phyloP scores from a whole-genome alignment of 805 yeast genomes.

The Teunomyces pallodes region DNA sequence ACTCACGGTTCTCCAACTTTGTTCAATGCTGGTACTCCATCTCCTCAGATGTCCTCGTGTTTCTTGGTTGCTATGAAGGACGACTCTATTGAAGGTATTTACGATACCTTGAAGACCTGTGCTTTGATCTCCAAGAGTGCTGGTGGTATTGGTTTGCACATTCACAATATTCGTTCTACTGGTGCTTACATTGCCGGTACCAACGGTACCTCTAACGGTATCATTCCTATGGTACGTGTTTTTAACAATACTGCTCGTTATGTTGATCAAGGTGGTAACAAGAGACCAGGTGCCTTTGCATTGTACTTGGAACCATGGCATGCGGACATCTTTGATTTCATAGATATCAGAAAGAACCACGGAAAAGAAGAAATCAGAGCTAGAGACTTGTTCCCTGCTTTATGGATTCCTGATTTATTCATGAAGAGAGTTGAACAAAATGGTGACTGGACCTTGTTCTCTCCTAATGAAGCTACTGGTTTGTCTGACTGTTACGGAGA shows the following conservation, averaged over 20 bases:
- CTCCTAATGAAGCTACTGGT: constrained; percentile 60
- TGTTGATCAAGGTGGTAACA: constrained; percentile 66
- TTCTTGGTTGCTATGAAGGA: constrained; percentile 63
- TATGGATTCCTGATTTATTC: constrained; percentile 63
- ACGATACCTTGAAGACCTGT: constrained; percentile 58
- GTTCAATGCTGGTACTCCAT: constrained; percentile 61
- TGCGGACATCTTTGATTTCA: constrained; percentile 55
- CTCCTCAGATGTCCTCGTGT: constrained; percentile 61
- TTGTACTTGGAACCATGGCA: constrained; percentile 65
- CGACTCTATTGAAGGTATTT: constrained; percentile 62
- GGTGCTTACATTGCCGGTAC: constrained; percentile 64
- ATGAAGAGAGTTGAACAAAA: constrained; percentile 59
- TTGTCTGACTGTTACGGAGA: constrained; percentile 54
- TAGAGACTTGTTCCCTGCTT: constrained; percentile 60
- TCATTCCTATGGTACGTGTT: constrained; percentile 61
- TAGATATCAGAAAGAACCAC: constrained; percentile 60
- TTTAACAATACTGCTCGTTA: constrained; percentile 63
- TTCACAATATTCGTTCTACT: constrained; percentile 56
- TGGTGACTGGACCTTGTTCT: constrained; percentile 56
- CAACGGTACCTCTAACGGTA: constrained; percentile 61
- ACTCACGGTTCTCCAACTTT: constrained; percentile 64
- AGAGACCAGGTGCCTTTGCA: constrained; percentile 65
- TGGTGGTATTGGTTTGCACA: constrained; percentile 63
- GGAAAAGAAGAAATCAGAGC: constrained; percentile 65
- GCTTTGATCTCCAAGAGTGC: constrained; percentile 63